These are phyloP conservation scores for Angomonas deanei DNA, from an alignment of 208 protist species.

Conservation along the genomic window DNA sequence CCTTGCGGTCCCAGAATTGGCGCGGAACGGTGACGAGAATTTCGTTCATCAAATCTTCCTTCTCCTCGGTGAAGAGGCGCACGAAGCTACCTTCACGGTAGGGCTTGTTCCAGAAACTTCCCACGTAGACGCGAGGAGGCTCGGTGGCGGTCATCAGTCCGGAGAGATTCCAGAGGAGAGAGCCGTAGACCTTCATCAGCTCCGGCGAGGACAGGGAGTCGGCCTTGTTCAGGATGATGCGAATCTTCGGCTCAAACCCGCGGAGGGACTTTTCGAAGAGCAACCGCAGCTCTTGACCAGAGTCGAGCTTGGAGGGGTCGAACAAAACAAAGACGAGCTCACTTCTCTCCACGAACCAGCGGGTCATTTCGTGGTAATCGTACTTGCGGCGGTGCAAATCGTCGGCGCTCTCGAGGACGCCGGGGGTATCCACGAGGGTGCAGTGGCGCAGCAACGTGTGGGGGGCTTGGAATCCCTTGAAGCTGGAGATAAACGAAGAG, in stretches of 20 bases:
- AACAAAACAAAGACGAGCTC: slow-evolving; percentile 81
- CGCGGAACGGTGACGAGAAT: slow-evolving; percentile 74
- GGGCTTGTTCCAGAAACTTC: slow-evolving; percentile 94
- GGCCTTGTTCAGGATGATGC: slow-evolving; percentile 95
- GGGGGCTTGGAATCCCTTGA: slow-evolving; percentile 73
- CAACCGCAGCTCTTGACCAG: slow-evolving; percentile 55
- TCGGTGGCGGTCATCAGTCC: slow-evolving; percentile 92
- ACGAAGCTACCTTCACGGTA: slow-evolving; percentile 58
- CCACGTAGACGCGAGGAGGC: slow-evolving; percentile 93
- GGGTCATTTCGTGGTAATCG: slow-evolving; percentile 65
- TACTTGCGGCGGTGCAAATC: slow-evolving; percentile 51
- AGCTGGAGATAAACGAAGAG: slow-evolving; percentile 79
- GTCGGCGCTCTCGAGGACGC: slow-evolving; percentile 62
- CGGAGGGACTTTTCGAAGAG: slow-evolving; percentile 57
- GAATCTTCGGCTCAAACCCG: slow-evolving; percentile 90
- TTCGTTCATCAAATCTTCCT: slow-evolving; percentile 80
- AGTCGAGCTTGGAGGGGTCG: slow-evolving; percentile 70
- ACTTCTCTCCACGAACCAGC: slow-evolving; percentile 74
- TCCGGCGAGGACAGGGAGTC: slow-evolving; percentile 90
- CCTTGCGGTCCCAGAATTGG: slow-evolving; percentile 80
- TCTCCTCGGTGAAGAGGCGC: slow-evolving; percentile 73
- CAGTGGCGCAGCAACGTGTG: slow-evolving; percentile 81
- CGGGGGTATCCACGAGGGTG: slow-evolving; percentile 73
- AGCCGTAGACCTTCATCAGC: slow-evolving; percentile 94
- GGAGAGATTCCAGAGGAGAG: slow-evolving; percentile 94